A percentile compares a stretch with the other conserved stretches of the same genome.
Evolutionary conservation across 352 stramenopile species (phyloP).

Genomic region (Bremia lactucae): DNA sequence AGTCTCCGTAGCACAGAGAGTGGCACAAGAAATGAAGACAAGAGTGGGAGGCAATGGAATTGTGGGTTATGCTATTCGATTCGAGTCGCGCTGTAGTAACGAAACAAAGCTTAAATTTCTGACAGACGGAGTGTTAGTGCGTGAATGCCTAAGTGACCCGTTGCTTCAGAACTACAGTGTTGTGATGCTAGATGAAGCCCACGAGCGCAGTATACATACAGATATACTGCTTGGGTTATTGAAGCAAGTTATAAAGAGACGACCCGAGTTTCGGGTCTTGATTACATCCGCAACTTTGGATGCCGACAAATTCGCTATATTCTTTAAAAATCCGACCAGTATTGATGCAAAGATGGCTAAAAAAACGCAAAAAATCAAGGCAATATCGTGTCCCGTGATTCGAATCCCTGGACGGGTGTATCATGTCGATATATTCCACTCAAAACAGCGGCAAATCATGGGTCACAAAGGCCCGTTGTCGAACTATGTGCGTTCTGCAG

Average conservation of each 20-base stretch:
- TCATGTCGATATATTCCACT: constrained; percentile 91
- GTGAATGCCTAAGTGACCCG: constrained; percentile 70
- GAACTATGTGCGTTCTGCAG: constrained; percentile 49
- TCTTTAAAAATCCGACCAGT: constrained; percentile 43
- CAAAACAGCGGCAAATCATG: constrained; percentile 76
- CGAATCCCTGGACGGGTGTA: constrained; percentile 87
- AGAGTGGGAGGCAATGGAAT: constrained; percentile 19
- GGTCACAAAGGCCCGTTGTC: constrained; percentile 46
- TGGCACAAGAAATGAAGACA: constrained; percentile 93
- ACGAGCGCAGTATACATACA: constrained; percentile 96
- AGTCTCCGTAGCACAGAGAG: constrained; percentile 94
- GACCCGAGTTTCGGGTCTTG: constrained; percentile 86
- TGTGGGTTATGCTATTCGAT: constrained; percentile 96
- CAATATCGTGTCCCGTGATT: constrained; percentile 80
- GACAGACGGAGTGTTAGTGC: constrained; percentile 72
- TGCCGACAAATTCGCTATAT: constrained; percentile 74
- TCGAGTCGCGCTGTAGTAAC: constrained; percentile 86
- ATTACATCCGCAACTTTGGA: constrained; percentile 91
- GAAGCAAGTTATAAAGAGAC: constrained; percentile 49
- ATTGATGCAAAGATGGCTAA: background rate
- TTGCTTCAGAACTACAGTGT: constrained; percentile 73
- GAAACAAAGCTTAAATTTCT: constrained; percentile 77
- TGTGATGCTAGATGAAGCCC: constrained; percentile 94
- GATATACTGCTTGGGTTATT: constrained; percentile 96
- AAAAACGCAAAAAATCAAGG: constrained; percentile 11